Conservation (phyloP, 805 yeast species). For the Candida coleopterorum region DNA sequence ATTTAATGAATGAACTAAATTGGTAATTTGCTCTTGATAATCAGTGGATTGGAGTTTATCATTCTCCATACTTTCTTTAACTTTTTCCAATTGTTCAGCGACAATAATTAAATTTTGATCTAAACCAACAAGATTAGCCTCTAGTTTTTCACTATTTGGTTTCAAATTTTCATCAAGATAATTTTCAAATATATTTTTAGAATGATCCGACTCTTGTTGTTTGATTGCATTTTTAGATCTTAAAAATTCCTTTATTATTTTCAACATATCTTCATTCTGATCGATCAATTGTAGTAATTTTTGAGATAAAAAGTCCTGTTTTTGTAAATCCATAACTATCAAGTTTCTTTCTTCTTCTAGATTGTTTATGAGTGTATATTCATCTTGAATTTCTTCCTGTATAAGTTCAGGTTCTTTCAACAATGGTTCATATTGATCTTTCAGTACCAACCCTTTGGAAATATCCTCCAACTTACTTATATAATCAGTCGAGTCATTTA, state of each 20-base stretch:
- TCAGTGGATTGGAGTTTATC: slow-evolving; percentile 11
- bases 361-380: slow-evolving; percentile 13
- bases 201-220: slow-evolving; percentile 12
- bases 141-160: slow-evolving; percentile 13
- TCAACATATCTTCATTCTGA: slow-evolving; percentile 31
- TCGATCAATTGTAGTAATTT: slow-evolving; percentile 28
- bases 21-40: slow-evolving; percentile 14
- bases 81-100: slow-evolving; percentile 4
- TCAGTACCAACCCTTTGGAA: slow-evolving; percentile 16
- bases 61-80: neutral
- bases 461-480: slow-evolving; percentile 16
- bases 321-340: slow-evolving; percentile 35
- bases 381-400: slow-evolving; percentile 1
- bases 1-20: slow-evolving; percentile 15
- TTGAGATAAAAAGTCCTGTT: slow-evolving; percentile 28
- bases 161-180: slow-evolving; percentile 11
- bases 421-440: slow-evolving; percentile 12
- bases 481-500: slow-evolving; percentile 16
- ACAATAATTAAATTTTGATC: slow-evolving; percentile 9
- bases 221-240: slow-evolving; percentile 17
- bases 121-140: slow-evolving; percentile 11
- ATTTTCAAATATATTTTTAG: slow-evolving; percentile 10
- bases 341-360: slow-evolving; percentile 27
- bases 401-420: neutral
- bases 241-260: slow-evolving; percentile 28